A percentile compares a stretch with the other conserved stretches of the same genome.
Conservation (phyloP, 345 rosid genomes). For the Stellera chamaejasme region DNA sequence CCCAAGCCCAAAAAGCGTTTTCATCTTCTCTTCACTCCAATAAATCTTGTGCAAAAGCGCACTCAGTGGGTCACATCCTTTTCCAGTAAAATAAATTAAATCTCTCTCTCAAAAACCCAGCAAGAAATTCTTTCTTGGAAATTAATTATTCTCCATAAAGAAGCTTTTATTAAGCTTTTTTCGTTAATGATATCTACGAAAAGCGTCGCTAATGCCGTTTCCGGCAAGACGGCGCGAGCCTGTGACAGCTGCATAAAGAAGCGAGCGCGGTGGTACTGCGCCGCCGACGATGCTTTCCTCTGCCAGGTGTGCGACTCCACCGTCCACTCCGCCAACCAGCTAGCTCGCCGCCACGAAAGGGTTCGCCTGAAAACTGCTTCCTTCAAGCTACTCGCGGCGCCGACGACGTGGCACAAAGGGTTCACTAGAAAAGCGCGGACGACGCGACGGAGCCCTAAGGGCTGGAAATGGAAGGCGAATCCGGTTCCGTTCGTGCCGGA, state of each 20-base stretch:
- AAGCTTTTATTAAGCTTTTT: background rate
- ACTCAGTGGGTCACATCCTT: constrained; percentile 19
- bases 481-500: constrained; percentile 61
- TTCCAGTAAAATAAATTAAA: constrained; percentile 8
- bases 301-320: constrained; percentile 80
- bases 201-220: constrained; percentile 50
- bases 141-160: too few species aligned
- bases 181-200: constrained; percentile 31
- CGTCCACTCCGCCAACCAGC: constrained; percentile 81
- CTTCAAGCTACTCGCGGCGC: constrained; percentile 13
- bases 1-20: constrained; percentile 22
- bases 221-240: constrained; percentile 80
- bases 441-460: constrained; percentile 43
- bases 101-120: background rate
- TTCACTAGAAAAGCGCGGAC: constrained; percentile 83
- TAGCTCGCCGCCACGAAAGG: constrained; percentile 80
- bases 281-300: constrained; percentile 94
- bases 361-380: constrained; percentile 65
- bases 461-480: constrained; percentile 7
- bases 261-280: constrained; percentile 90
- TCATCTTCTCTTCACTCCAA: constrained; percentile 10
- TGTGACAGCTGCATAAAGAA: constrained; percentile 75
- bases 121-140: background rate
- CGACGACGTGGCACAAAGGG: constrained; percentile 68
- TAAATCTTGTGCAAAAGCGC: constrained; percentile 15